A percentile compares a stretch with the other conserved stretches of the same genome.
Evolutionary conservation across 139 green algal genomes (phyloP).

Genomic region (Coelastrella sp.): DNA sequence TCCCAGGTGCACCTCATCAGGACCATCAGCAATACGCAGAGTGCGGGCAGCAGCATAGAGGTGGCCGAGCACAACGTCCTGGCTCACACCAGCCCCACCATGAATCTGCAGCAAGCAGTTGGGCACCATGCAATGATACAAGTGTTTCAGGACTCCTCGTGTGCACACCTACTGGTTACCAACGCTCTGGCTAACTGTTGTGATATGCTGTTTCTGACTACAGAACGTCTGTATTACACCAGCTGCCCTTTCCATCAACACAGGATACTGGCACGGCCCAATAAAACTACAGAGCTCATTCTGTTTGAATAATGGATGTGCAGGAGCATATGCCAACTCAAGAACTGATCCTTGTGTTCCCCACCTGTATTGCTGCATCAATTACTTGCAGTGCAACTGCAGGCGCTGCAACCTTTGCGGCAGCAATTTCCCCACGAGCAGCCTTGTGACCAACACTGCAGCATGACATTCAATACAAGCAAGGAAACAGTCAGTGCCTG

Average conservation of each 20-base stretch:
- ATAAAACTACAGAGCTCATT: too few species aligned
- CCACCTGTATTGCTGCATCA: conserved; percentile 91
- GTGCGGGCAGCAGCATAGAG: conserved; percentile 90
- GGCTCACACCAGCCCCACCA: conserved; percentile 85
- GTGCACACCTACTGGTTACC: too few species aligned
- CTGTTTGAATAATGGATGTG: too few species aligned
- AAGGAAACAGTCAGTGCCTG: not conserved
- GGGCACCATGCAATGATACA: not conserved
- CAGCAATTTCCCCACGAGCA: conserved; percentile 85
- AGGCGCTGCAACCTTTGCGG: conserved; percentile 92
- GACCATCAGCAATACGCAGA: conserved; percentile 96
- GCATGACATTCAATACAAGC: not conserved
- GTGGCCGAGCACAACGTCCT: conserved; percentile 85
- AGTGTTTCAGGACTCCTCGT: too few species aligned
- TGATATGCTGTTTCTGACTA: too few species aligned
- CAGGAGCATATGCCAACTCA: too few species aligned
- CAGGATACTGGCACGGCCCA: too few species aligned
- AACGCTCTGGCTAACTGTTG: too few species aligned
- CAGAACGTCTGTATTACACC: too few species aligned
- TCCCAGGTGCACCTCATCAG: conserved; percentile 97
- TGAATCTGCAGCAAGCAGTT: conserved; percentile 62
- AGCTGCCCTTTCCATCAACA: too few species aligned
- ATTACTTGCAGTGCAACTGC: conserved; percentile 78
- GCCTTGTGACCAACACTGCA: conserved; percentile 80
- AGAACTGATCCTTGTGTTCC: too few species aligned